Percentiles rank a stretch among this genome's conserved stretches.
These are phyloP conservation scores for Williopsis jadinii DNA, from an alignment of 1,139 yeast species.

Conservation along the genomic window DNA sequence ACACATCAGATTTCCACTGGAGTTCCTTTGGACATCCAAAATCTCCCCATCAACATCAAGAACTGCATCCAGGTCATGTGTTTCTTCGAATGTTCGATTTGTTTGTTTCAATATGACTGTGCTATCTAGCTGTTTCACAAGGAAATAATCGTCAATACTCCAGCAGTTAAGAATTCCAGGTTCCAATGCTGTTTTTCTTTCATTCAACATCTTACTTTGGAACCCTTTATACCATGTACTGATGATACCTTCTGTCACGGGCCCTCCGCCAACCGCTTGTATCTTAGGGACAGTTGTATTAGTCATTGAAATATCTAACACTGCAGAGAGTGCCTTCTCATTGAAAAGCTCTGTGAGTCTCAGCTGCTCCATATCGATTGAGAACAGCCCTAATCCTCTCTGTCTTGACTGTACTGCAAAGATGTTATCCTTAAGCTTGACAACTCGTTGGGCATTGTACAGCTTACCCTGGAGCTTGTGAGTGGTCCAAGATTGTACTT, in stretches of 20 bases:
- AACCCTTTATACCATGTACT: constrained; percentile 18
- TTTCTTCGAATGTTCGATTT: too few relatives aligned
- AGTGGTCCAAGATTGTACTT: constrained; percentile 11
- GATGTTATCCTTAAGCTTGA: constrained; percentile 1
- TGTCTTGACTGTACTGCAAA: constrained; percentile 6
- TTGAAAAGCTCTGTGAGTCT: neutral
- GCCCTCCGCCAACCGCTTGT: constrained; percentile 12
- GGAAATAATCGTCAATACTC: constrained; percentile 8
- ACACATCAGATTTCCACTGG: constrained; percentile 3
- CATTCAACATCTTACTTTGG: constrained; percentile 1
- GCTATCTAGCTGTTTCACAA: constrained; percentile 9
- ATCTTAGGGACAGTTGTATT: too few relatives aligned
- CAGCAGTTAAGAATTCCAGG: constrained; percentile 3
- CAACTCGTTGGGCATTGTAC: constrained; percentile 3
- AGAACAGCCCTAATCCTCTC: constrained; percentile 7
- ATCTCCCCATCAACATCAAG: constrained; percentile 18
- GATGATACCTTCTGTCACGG: constrained; percentile 13
- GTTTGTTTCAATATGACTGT: neutral
- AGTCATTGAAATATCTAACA: constrained; percentile 10
- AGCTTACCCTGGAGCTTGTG: constrained; percentile 4
- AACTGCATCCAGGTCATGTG: constrained; percentile 9
- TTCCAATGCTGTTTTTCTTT: neutral
- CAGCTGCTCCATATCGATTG: neutral
- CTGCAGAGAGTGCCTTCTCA: constrained; percentile 9
- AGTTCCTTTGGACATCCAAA: constrained; percentile 10